phyloP scores from a whole-genome alignment of 805 yeast species.

The Candida saitoana region DNA sequence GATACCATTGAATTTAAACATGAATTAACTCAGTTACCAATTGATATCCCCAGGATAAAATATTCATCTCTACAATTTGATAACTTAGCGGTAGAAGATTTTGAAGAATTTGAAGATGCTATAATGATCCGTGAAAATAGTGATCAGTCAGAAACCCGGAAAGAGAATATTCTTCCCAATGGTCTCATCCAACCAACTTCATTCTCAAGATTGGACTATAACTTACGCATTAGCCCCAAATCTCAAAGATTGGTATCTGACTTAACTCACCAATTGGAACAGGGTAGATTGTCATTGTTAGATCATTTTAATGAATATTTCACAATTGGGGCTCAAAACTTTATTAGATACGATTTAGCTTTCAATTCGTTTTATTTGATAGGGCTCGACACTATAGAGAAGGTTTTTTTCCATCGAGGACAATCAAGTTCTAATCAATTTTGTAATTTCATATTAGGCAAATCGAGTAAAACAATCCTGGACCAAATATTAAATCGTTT shows the following conservation, averaged over 20 bases:
- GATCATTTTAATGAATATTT: slow-evolving; percentile 10
- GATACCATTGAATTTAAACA: slow-evolving; percentile 17
- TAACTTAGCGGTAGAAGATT: slow-evolving; percentile 15
- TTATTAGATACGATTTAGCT: not conserved
- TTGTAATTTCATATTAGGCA: not conserved
- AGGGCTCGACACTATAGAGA: slow-evolving; percentile 2
- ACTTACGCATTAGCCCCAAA: not conserved
- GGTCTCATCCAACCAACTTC: slow-evolving; percentile 6
- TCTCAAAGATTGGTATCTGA: not conserved
- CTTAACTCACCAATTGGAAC: slow-evolving; percentile 6
- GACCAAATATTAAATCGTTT: not conserved
- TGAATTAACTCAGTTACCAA: slow-evolving; percentile 19
- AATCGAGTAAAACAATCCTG: not conserved
- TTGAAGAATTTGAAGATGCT: slow-evolving; percentile 8
- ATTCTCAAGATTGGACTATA: slow-evolving; percentile 7
- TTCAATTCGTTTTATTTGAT: slow-evolving; percentile 2
- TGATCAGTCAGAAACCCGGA: not conserved
- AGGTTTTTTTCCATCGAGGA: not conserved
- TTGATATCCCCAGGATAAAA: slow-evolving; percentile 16
- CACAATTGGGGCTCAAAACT: not conserved
- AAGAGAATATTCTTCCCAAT: slow-evolving; percentile 4
- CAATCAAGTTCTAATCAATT: not conserved
- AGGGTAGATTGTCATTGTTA: slow-evolving; percentile 8
- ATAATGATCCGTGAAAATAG: not conserved
- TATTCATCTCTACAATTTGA: slow-evolving; percentile 22